Percentiles rank a stretch among this genome's conserved stretches.
phyloP scores from a whole-genome alignment of 306 rosid genomes.

The Corylus heterophylla region DNA sequence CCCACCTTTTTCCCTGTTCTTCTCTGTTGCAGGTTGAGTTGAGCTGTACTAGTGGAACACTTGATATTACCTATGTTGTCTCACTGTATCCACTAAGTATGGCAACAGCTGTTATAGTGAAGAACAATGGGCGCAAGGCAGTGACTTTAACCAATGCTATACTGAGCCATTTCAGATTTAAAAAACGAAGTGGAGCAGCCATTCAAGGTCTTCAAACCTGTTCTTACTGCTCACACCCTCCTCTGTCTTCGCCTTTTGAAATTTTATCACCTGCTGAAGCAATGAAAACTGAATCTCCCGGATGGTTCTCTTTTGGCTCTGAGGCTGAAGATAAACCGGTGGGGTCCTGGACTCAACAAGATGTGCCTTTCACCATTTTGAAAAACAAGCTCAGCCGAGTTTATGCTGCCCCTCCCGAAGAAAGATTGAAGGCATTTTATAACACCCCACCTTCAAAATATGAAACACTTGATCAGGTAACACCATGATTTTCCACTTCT shows the following conservation, averaged over 20 bases:
- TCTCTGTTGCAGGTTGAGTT: constrained; percentile 45
- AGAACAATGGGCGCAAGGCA: constrained; percentile 64
- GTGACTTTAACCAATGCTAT: constrained; percentile 65
- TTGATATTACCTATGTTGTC: constrained; percentile 75
- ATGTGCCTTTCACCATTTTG: constrained; percentile 67
- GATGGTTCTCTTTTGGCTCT: constrained; percentile 61
- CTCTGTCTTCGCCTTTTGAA: constrained; percentile 74
- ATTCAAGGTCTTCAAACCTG: constrained; percentile 80
- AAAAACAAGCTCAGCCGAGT: constrained; percentile 84
- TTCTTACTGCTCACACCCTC: constrained; percentile 66
- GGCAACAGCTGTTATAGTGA: constrained; percentile 83
- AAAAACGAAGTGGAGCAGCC: constrained; percentile 68
- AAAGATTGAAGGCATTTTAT: constrained; percentile 68
- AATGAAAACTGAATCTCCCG: constrained; percentile 46
- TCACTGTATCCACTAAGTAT: constrained; percentile 77
- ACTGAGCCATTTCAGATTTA: constrained; percentile 73
- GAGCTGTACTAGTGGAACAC: constrained; percentile 43
- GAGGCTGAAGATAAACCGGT: constrained; percentile 49
- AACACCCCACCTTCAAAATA: constrained; percentile 85
- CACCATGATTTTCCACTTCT: constrained; percentile 1
- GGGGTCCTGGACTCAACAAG: constrained; percentile 74
- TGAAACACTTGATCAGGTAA: constrained; percentile 88
- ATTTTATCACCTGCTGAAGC: constrained; percentile 72
- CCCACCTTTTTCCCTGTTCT: neutral
- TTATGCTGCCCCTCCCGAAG: constrained; percentile 79